Evolutionary conservation across 768 basidiomycete genomes (phyloP).

Genomic region (Mycena pura): DNA sequence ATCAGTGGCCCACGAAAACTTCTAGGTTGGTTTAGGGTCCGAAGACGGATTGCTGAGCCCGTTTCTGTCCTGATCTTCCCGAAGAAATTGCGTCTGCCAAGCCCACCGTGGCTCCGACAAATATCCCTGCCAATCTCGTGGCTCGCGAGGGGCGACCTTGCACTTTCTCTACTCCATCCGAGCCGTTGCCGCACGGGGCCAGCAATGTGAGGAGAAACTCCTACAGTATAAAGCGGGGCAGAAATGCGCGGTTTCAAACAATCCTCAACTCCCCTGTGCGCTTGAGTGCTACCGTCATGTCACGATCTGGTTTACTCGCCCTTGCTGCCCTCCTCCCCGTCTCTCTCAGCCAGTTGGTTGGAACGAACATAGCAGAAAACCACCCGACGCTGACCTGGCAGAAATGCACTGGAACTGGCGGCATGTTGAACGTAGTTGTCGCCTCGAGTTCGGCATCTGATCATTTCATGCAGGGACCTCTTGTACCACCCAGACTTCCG

Average conservation of each 20-base stretch:
- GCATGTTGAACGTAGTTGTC: neutral
- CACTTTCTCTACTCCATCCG: constrained; percentile 4
- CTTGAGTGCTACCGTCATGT: constrained; percentile 5
- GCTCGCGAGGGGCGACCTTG: too few relatives aligned
- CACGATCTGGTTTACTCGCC: constrained; percentile 13
- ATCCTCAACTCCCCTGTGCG: too few relatives aligned
- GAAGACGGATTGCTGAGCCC: too few relatives aligned
- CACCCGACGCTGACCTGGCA: constrained; percentile 51
- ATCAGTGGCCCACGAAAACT: too few relatives aligned
- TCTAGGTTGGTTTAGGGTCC: too few relatives aligned
- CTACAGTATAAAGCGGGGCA: constrained; percentile 4
- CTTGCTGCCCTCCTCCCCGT: constrained; percentile 34
- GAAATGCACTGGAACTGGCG: constrained; percentile 44
- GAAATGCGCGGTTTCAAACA: neutral
- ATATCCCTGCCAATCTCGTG: constrained; percentile 8
- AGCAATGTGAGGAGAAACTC: constrained; percentile 4
- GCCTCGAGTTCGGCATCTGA: neutral
- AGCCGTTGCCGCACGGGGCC: constrained; percentile 3
- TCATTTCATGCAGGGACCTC: constrained; percentile 7
- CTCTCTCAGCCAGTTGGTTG: constrained; percentile 50
- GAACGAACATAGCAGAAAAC: constrained; percentile 50
- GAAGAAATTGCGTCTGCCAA: constrained; percentile 9
- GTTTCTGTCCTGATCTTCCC: too few relatives aligned
- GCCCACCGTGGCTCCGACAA: constrained; percentile 10
- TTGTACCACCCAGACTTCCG: constrained; percentile 37